phyloP scores from a whole-genome alignment of 805 yeast genomes.

The Zygoascus tannicola region DNA sequence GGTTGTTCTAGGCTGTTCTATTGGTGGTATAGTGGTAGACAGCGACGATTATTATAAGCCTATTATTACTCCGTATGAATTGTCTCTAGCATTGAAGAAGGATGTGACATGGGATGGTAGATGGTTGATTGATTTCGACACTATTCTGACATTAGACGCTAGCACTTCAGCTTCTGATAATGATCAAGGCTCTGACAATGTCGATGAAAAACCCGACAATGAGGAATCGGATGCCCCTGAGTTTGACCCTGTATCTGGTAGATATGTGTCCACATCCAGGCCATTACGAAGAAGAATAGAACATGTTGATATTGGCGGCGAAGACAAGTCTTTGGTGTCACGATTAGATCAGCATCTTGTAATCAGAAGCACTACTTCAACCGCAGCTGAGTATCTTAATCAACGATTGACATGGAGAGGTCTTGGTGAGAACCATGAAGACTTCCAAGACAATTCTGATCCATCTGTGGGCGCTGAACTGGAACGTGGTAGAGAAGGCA shows the following conservation, averaged over 20 bases:
- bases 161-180: slow-evolving; percentile 17
- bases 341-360: slow-evolving; percentile 51
- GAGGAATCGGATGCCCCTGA: slow-evolving; percentile 57
- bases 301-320: slow-evolving; percentile 44
- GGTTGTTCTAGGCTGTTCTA: slow-evolving; percentile 92
- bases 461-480: slow-evolving; percentile 60
- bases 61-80: slow-evolving; percentile 87
- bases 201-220: neutral
- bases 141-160: slow-evolving; percentile 35
- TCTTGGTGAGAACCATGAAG: slow-evolving; percentile 54
- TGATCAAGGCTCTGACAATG: slow-evolving; percentile 13
- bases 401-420: slow-evolving; percentile 72
- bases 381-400: slow-evolving; percentile 74
- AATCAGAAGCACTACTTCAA: slow-evolving; percentile 72
- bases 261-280: slow-evolving; percentile 52
- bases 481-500: slow-evolving; percentile 77
- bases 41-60: slow-evolving; percentile 75
- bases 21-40: slow-evolving; percentile 84
- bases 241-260: slow-evolving; percentile 85
- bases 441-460: slow-evolving; percentile 41
- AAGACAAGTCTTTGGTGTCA: slow-evolving; percentile 31
- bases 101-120: slow-evolving; percentile 86
- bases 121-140: slow-evolving; percentile 79
- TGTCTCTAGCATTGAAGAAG: slow-evolving; percentile 66
- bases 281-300: slow-evolving; percentile 50